Evolutionary conservation across 23 red algal species (phyloP).

Genomic region (Gracilariopsis chorda): DNA sequence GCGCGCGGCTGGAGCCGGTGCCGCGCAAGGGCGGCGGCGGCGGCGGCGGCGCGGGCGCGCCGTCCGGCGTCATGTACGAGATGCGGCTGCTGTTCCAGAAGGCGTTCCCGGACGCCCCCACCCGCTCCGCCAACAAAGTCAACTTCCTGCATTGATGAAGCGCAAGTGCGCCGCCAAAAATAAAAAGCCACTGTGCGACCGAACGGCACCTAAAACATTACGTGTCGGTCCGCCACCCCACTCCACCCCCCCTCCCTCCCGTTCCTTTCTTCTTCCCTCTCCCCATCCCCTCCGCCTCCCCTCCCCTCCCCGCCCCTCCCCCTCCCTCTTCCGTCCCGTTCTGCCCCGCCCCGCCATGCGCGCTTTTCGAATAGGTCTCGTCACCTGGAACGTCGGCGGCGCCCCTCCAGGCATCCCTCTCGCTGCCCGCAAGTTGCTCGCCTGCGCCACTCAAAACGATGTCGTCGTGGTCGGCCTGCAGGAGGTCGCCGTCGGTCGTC

Average conservation of each 20-base stretch:
- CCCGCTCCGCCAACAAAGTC: background rate
- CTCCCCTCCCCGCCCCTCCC: background rate
- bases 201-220: conserved; percentile 5
- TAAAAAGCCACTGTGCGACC: background rate
- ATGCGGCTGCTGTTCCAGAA: conserved; percentile 22
- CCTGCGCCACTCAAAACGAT: background rate
- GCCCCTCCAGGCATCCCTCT: conserved; percentile 7
- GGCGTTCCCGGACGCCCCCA: background rate
- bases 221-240: background rate
- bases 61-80: too few relatives aligned
- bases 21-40: too few relatives aligned
- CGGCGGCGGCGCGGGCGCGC: too few relatives aligned
- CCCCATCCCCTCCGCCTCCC: background rate
- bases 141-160: too few relatives aligned
- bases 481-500: conserved; percentile 43
- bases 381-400: conserved; percentile 71
- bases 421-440: background rate
- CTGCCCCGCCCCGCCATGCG: conserved; percentile 10
- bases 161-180: too few relatives aligned
- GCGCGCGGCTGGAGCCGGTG: too few relatives aligned
- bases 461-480: conserved; percentile 70
- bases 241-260: background rate
- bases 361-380: conserved; percentile 19
- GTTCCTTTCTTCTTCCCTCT: background rate
- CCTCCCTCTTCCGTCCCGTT: background rate